Evolutionary conservation across 1,284 basidiomycete species (phyloP).

Genomic region (Puccinia horiana): DNA sequence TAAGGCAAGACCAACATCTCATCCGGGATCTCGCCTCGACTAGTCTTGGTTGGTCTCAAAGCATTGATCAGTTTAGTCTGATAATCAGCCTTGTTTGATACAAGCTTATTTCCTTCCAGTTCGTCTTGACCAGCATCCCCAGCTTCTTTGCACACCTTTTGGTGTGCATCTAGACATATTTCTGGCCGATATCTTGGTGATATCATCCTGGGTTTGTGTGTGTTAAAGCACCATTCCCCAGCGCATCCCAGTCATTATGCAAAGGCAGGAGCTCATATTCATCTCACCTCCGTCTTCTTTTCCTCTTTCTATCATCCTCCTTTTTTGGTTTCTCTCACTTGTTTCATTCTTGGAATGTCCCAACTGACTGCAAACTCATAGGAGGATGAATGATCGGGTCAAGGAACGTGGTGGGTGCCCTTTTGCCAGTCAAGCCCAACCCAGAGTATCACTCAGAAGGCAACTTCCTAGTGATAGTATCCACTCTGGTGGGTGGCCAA

Average conservation of each 20-base stretch:
- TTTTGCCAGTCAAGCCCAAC: slow-evolving; percentile 11
- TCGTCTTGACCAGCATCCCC: not conserved
- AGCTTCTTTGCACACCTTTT: slow-evolving; percentile 15
- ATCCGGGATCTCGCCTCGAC: not conserved
- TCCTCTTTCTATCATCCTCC: not conserved
- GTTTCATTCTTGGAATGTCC: slow-evolving; percentile 6
- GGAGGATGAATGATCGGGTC: not conserved
- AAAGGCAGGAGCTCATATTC: slow-evolving; percentile 19
- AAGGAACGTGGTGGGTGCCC: not conserved
- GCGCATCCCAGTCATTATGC: slow-evolving; percentile 1
- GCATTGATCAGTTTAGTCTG: too few relatives aligned
- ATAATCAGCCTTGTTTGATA: too few relatives aligned
- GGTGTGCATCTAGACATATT: slow-evolving; percentile 12
- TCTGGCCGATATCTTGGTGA: not conserved
- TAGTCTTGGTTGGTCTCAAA: too few relatives aligned
- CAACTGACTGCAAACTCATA: not conserved
- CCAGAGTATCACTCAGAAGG: not conserved
- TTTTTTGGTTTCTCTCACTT: not conserved
- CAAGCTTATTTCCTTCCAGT: not conserved
- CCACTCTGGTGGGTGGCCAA: slow-evolving; percentile 6
- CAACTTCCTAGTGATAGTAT: not conserved
- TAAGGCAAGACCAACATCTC: slow-evolving; percentile 28
- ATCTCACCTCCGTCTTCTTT: not conserved
- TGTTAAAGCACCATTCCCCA: not conserved
- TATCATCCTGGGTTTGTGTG: not conserved